Percentiles rank a stretch among this genome's conserved stretches.
These are phyloP conservation scores for Lyophyllum shimeji DNA, from an alignment of 768 basidiomycete genomes.

Conservation along the genomic window DNA sequence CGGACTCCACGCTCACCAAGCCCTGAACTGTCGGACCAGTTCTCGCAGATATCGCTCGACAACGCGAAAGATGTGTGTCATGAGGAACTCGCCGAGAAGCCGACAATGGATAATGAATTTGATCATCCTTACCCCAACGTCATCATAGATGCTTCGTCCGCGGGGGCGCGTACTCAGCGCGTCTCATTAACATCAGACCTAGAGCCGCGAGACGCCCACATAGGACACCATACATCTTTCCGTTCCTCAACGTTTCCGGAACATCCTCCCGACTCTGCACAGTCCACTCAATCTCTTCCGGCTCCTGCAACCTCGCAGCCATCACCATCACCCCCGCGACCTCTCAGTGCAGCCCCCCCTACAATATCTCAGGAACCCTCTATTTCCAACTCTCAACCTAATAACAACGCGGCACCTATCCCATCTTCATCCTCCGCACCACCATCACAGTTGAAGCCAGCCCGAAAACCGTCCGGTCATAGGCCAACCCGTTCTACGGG, in stretches of 20 bases:
- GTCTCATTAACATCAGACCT: constrained; percentile 8
- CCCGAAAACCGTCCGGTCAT: constrained; percentile 34
- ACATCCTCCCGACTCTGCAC: constrained; percentile 10
- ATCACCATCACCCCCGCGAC: constrained; percentile 6
- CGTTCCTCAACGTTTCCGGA: constrained; percentile 8
- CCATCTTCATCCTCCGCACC: constrained; percentile 29
- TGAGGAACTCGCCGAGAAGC: constrained; percentile 3
- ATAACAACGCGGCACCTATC: constrained; percentile 19
- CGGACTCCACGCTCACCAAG: constrained; percentile 23
- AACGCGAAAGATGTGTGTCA: constrained; percentile 18
- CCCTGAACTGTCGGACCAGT: constrained; percentile 28
- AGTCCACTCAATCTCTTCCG: constrained; percentile 22
- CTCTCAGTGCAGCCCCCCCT: constrained; percentile 15
- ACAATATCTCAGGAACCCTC: constrained; percentile 4
- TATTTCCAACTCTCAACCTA: constrained; percentile 16
- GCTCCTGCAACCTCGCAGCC: constrained; percentile 15
- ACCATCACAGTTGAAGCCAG: constrained; percentile 16
- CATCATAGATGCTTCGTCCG: constrained; percentile 41
- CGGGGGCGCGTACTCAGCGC: constrained; percentile 21
- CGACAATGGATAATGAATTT: constrained; percentile 7
- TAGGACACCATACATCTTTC: constrained; percentile 10
- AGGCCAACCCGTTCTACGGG: constrained; percentile 54
- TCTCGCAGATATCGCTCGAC: constrained; percentile 39
- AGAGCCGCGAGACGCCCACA: background rate
- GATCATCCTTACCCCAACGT: constrained; percentile 36